Evolutionary conservation across 1,284 basidiomycete genomes (phyloP), one percentile per base, ranked within the genome.

Genomic region (Cutaneotrichosporon sp.): DNA sequence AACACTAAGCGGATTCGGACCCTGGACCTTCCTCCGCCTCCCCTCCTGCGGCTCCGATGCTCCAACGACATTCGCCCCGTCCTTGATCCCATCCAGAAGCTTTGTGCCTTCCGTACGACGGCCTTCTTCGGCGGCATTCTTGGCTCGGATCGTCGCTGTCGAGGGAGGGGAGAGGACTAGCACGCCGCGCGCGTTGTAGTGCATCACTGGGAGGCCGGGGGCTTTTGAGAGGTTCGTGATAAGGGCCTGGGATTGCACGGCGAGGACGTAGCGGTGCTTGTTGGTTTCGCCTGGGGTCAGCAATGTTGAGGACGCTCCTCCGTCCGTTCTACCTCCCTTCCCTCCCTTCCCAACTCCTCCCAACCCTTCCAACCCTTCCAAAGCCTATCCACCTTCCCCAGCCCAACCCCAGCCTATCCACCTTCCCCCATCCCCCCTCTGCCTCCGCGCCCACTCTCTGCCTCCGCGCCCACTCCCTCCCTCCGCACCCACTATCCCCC

Each of bases 1-100:
- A 46, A 95, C 82, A 65, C 92, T 94, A 5, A 99, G 84, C 16
- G 96, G 93, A 81, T 99, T 99, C 0, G 95, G 92, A 0, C 85
- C 91, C 76, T 92, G 95, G 0, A 89, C 88, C 1, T 87, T 88
- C 69, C 84, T 86, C 76, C 87, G 89, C 76, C 86, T 88, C 50
- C 78, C 81, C 21, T 62, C 49, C 78, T 81, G 82, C 16, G 81
- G 72, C 63, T 83, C 60, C 83, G 81, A 67, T 85, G 84, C 78
- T 87, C 90, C 63, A 73, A 84, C 88, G 87, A 72, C 75, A 60
- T 78, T 77, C 14, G 62, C 72, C 0, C 75, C 76, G 62, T 78
- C 75, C 22, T 73, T 70, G 22, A 80, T 65, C 31, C 72, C 75
- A 26, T 75, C 73, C 63, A 73, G 67, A 4, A 73, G 58, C 59